Evolutionary conservation across 345 rosid species (phyloP).

Genomic region (Brassica cretica): DNA sequence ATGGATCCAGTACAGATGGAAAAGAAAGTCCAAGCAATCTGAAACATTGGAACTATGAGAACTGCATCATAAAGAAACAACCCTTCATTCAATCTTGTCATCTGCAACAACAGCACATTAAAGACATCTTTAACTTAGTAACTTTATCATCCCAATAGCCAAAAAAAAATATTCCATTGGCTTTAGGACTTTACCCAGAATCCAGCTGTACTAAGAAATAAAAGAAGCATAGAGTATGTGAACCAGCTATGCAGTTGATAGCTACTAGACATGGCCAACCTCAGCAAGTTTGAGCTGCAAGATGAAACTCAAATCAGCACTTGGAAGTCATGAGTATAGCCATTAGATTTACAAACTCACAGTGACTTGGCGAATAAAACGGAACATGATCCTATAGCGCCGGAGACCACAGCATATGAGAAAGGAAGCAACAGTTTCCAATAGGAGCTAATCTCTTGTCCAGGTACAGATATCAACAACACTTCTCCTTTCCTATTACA

Average conservation of each 20-base stretch:
- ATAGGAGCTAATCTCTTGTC: conserved; percentile 73
- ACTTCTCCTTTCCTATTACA: conserved; percentile 84
- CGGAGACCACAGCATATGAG: conserved; percentile 95
- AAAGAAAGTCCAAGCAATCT: conserved; percentile 99
- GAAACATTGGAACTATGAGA: conserved; percentile 98
- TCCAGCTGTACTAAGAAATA: conserved; percentile 97
- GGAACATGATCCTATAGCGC: conserved; percentile 96
- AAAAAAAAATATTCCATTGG: not conserved
- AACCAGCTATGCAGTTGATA: conserved; percentile 94
- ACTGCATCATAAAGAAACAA: conserved; percentile 87
- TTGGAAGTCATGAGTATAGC: not conserved
- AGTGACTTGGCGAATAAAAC: conserved; percentile 98
- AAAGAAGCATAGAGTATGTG: conserved; percentile 91
- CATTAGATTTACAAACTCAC: conserved; percentile 44
- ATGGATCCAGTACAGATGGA: conserved; percentile 97
- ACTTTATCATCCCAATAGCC: conserved; percentile 9
- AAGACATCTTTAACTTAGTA: conserved; percentile 5
- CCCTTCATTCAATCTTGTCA: conserved; percentile 97
- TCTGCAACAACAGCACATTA: conserved; percentile 49
- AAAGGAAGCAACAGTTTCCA: conserved; percentile 93
- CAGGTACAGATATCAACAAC: conserved; percentile 59
- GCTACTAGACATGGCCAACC: conserved; percentile 86
- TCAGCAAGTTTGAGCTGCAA: conserved; percentile 87
- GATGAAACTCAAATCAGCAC: conserved; percentile 27
- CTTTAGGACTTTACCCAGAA: conserved; percentile 78